Evolutionary conservation across 2,329 filamentous ascomycete genomes (phyloP).

Genomic region (Claviceps purpurea): DNA sequence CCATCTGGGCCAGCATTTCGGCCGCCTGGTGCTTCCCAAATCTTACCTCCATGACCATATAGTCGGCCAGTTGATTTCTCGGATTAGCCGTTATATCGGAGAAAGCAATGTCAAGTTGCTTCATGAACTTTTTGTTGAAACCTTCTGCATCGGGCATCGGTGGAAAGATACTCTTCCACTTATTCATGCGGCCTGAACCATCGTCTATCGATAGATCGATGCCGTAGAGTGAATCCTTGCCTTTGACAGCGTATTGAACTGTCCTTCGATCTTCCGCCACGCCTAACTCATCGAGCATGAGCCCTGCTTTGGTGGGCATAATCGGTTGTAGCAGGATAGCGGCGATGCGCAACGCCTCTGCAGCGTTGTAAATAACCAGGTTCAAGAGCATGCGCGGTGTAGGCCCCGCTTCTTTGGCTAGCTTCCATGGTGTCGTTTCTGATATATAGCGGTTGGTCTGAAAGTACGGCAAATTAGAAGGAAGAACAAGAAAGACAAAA

Average conservation of each 20-base stretch:
- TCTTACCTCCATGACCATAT: constrained; percentile 17
- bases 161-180: constrained; percentile 37
- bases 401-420: constrained; percentile 25
- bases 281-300: constrained; percentile 64
- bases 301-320: constrained; percentile 65
- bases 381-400: constrained; percentile 31
- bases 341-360: constrained; percentile 64
- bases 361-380: constrained; percentile 52
- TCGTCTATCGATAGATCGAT: constrained; percentile 12
- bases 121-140: constrained; percentile 11
- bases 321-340: constrained; percentile 83
- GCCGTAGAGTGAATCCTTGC: constrained; percentile 60
- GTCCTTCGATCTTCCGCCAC: constrained; percentile 50
- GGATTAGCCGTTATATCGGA: constrained; percentile 13
- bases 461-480: too few relatives aligned
- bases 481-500: background rate
- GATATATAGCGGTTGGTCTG: constrained; percentile 38
- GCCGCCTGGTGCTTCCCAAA: constrained; percentile 13
- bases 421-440: constrained; percentile 53
- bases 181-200: constrained; percentile 19
- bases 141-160: constrained; percentile 19
- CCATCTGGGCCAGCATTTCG: constrained; percentile 10
- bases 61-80: constrained; percentile 15
- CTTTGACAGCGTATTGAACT: constrained; percentile 47
- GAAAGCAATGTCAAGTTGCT: constrained; percentile 8